Evolutionary conservation across 2,329 filamentous ascomycete species (phyloP), one percentile per base, ranked within the genome.

Genomic region (Drechmeria coniospora): DNA sequence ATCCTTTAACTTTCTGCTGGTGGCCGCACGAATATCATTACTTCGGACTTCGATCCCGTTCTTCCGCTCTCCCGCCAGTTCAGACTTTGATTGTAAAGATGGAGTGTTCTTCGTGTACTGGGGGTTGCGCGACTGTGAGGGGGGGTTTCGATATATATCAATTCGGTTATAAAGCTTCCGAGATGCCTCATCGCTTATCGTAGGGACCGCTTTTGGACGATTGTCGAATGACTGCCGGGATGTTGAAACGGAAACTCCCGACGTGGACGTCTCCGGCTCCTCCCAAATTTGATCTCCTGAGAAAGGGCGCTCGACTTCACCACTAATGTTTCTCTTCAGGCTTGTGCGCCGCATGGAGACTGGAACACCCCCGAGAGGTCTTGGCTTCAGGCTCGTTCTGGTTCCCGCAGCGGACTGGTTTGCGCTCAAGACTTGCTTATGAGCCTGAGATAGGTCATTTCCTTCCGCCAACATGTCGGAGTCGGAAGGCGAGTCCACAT

Each of bases 1-100:
- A 53, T 93, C 83, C 50, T 74, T 84, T 37, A 90, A 61, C 49
- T 65, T 78, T 70, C 92, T 92, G 55, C 80, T 90, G 6, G 87
- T 95, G 30, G 87, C 87, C 39, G 80, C 73, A 33, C 82, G 74
- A 38, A 95, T 90, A 34, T 95, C 87, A 27, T 93, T 78, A 43
- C 79, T 62, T 40, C 86, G 72, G 36, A 93, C 73, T 51, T 94
- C 86, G 37, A 82, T 65, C 13, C 79, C 83, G 44, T 90, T 74
- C 53, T 79, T 84, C 37, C 63, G 76, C 24, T 67, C 68, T 21
- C 64, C 56, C 6, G 60, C 53, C 13, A 24, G 19, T 5, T 63
- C 58, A 26, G 50, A 37, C 33, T 43, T 30, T 8, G 47, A 39
- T 15, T 49, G 39, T 29, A 49, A 40, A 3, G 40, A 32, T 8